Base-by-base conservation (phyloP, 192 early-diverging fungal species). In the Umbelopsis vinacea region DNA sequence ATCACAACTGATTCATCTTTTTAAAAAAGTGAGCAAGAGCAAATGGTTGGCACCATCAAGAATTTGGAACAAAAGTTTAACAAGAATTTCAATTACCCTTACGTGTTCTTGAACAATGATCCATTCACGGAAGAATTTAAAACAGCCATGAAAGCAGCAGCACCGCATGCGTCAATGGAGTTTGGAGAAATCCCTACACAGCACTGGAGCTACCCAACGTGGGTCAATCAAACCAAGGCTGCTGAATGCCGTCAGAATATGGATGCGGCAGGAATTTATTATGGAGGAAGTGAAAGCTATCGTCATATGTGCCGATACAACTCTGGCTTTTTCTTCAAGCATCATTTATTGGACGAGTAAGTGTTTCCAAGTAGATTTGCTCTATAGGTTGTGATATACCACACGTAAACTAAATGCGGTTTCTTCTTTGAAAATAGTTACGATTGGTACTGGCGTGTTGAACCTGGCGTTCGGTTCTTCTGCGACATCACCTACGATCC, bases 221-320 rank as follows among this genome's bases (percentile, higher is more conserved):
- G 79, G 78, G 90, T 96, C 37, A 84, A 92, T 76, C 82, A 90
- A 70, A 88, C 85, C 6, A 77, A 82, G 29, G 92, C 92, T 17
- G 83, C 74, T 3, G 77, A 88, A 40, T 75, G 74, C 35, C 83
- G 90, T 46, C 60, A 84, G 26, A 57, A 84, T 24, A 93, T 96
- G 92, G 79, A 78, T 14, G 77, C 74, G 0, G 76, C 83, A 3
- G 68, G 83, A 11, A 88, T 95, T 5, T 84, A 91, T 29, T 96
- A 94, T 69, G 93, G 91, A 2, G 89, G 82, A 14, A 86, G 83
- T 38, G 82, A 92, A 68, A 88, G 89, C 14, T 96, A 96, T 79
- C 89, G 94, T 40, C 93, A 96, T 69, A 96, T 96, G 94, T 96
- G 94, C 57, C 84, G 94, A 47, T 96, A 71, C 54, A 78, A 86